These are phyloP conservation scores for Phoma herbarum DNA, from an alignment of 2,329 filamentous ascomycete genomes.

Conservation along the genomic window DNA sequence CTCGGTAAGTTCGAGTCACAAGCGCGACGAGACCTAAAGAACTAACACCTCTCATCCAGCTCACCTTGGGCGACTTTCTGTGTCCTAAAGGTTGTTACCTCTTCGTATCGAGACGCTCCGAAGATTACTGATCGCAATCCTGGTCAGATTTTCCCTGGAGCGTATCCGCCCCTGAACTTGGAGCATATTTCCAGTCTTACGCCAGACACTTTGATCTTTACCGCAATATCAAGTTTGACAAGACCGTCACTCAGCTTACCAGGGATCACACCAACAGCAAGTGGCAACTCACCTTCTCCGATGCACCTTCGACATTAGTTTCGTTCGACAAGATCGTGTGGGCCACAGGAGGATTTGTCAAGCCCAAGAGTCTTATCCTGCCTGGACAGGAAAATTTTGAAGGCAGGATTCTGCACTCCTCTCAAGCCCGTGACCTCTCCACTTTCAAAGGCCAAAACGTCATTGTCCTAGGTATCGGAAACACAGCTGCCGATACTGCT, in stretches of 20 bases:
- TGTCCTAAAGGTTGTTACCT: not conserved
- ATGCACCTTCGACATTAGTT: not conserved
- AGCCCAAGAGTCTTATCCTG: not conserved
- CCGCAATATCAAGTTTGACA: not conserved
- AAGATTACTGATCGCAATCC: not conserved
- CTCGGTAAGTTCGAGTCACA: not conserved
- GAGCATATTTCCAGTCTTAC: not conserved
- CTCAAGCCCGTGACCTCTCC: not conserved
- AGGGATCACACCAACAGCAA: not conserved
- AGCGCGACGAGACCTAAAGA: not conserved
- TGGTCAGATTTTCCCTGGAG: not conserved
- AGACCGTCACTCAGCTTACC: not conserved
- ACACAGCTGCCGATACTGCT: not conserved
- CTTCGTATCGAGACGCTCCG: not conserved
- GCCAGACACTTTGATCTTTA: not conserved
- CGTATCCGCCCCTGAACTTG: not conserved
- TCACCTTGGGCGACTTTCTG: not conserved
- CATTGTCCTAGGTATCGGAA: not conserved
- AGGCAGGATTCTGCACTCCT: not conserved
- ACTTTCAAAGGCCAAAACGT: not conserved
- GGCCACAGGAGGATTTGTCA: not conserved
- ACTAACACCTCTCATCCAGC: not conserved
- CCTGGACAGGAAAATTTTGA: not conserved
- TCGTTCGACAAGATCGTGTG: not conserved
- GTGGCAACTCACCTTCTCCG: not conserved